Evolutionary conservation across 2,329 filamentous ascomycete species (phyloP).

Genomic region (Blastomyces emzantsi): DNA sequence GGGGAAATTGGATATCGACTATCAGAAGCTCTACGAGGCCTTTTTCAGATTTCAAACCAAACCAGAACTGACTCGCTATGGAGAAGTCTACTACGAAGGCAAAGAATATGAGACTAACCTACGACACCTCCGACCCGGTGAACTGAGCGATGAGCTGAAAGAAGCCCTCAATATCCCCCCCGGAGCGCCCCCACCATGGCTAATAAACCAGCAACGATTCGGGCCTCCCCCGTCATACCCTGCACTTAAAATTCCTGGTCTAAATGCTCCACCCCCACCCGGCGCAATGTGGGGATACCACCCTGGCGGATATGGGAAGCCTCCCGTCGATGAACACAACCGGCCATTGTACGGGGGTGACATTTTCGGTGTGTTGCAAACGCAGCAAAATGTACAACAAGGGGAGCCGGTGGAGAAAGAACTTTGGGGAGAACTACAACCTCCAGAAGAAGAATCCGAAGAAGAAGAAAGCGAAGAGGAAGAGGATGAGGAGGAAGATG

Average conservation of each 20-base stretch:
- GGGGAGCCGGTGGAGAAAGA: conserved; percentile 78
- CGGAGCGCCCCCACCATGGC: conserved; percentile 88
- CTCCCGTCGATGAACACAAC: conserved; percentile 88
- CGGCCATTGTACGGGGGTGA: conserved; percentile 87
- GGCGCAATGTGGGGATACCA: conserved; percentile 92
- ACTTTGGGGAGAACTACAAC: conserved; percentile 86
- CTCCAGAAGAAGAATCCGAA: conserved; percentile 64
- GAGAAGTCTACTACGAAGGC: conserved; percentile 98
- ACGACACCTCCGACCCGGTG: conserved; percentile 79
- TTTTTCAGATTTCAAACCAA: conserved; percentile 99
- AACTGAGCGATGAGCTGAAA: conserved; percentile 78
- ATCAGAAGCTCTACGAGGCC: conserved; percentile 94
- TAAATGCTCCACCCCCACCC: conserved; percentile 85
- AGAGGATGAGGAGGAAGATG: conserved; percentile 56
- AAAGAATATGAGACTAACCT: conserved; percentile 97
- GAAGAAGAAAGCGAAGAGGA: conserved; percentile 62
- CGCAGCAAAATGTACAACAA: conserved; percentile 52
- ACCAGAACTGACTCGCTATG: conserved; percentile 84
- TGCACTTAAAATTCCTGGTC: conserved; percentile 84
- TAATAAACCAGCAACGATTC: conserved; percentile 92
- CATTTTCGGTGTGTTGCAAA: conserved; percentile 70
- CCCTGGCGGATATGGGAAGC: conserved; percentile 91
- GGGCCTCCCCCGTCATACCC: conserved; percentile 93
- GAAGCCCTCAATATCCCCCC: conserved; percentile 91
- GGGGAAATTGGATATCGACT: conserved; percentile 96